Percentiles rank a stretch among this genome's conserved stretches.
Conservation (phyloP, 2,329 filamentous ascomycete genomes). For the Fonsecaea nubica region DNA sequence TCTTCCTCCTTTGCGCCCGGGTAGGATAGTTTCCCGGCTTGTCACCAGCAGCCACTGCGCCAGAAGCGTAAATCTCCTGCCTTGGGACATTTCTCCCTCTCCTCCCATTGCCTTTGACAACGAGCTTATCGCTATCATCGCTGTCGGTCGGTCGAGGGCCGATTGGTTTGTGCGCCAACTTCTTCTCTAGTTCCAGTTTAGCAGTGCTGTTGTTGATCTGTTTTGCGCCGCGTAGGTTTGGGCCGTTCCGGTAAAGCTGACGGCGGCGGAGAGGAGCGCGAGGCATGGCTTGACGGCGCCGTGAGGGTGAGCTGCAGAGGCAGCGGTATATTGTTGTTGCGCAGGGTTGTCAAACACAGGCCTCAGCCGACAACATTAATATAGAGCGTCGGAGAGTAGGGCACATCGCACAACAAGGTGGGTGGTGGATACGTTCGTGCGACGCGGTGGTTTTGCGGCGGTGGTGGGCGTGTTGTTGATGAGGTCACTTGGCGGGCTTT, state of each 20-base stretch:
- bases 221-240: constrained; percentile 12
- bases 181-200: constrained; percentile 34
- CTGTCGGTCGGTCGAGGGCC: constrained; percentile 36
- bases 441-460: not conserved
- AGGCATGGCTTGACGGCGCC: constrained; percentile 30
- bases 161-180: constrained; percentile 35
- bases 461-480: constrained; percentile 4
- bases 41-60: constrained; percentile 37
- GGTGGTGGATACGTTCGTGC: not conserved
- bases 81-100: constrained; percentile 28
- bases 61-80: constrained; percentile 40
- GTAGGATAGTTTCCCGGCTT: constrained; percentile 37
- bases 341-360: not conserved
- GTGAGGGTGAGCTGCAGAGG: not conserved
- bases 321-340: constrained; percentile 3
- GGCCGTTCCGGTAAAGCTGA: constrained; percentile 31
- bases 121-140: constrained; percentile 41
- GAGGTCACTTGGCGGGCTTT: constrained; percentile 6
- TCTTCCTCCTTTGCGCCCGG: constrained; percentile 36
- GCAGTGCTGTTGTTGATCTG: constrained; percentile 30
- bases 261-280: constrained; percentile 35
- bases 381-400: not conserved
- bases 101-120: constrained; percentile 36
- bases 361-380: not conserved
- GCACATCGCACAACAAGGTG: not conserved